These are phyloP conservation scores for Furcasterigmium furcatum DNA, from an alignment of 2,329 filamentous ascomycete species.

Conservation along the genomic window DNA sequence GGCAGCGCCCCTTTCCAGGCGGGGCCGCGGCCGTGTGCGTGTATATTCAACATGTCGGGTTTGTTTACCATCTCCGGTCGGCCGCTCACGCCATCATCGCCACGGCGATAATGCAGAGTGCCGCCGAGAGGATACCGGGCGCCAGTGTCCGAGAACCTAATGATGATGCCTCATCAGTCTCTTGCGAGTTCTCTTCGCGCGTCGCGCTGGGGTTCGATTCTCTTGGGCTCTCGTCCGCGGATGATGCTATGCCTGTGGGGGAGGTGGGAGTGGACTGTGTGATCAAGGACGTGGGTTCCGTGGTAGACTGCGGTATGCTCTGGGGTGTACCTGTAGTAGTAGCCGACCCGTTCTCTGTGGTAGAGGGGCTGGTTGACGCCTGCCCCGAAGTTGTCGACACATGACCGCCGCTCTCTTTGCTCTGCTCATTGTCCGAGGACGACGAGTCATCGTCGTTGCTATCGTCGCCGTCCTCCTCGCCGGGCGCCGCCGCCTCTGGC, in stretches of 20 bases:
- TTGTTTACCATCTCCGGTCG: too few species aligned
- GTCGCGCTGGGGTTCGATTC: not conserved
- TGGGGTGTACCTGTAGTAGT: conserved; percentile 1
- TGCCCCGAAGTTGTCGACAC: not conserved
- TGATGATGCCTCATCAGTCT: not conserved
- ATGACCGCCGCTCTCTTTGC: not conserved
- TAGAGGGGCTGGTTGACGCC: not conserved
- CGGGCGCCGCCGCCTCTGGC: not conserved
- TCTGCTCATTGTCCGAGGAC: not conserved
- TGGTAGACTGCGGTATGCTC: not conserved
- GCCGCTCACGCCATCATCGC: not conserved
- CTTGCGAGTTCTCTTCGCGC: not conserved
- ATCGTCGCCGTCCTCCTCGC: not conserved
- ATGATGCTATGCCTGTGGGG: not conserved
- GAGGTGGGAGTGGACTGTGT: not conserved
- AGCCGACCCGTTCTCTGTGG: not conserved
- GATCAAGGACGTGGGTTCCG: not conserved
- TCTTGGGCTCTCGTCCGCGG: not conserved
- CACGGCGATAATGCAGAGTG: not conserved
- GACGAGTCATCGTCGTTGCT: too few species aligned
- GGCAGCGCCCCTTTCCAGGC: too few species aligned
- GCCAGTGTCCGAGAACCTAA: not conserved
- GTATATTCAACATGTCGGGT: too few species aligned
- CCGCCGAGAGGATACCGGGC: not conserved
- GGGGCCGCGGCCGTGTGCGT: too few species aligned